Evolutionary conservation across 768 basidiomycete genomes (phyloP).

Genomic region (Kwoniella dendrophila): DNA sequence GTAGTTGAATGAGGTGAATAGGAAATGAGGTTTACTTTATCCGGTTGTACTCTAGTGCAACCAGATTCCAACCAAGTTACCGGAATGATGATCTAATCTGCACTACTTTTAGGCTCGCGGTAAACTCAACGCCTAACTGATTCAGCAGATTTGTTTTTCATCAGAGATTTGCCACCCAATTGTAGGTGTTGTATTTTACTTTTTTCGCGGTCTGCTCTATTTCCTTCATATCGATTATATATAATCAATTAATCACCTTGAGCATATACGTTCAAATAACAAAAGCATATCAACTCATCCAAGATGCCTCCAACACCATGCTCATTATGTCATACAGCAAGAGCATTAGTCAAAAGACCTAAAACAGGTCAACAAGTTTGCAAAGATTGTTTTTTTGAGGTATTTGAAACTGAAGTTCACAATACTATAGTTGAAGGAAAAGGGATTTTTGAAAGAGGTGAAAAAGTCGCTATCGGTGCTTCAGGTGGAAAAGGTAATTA

Average conservation of each 20-base stretch:
- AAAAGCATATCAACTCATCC: too few species aligned
- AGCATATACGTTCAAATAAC: neutral
- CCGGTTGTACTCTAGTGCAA: too few species aligned
- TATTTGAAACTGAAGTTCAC: slow-evolving; percentile 98
- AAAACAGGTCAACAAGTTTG: slow-evolving; percentile 98
- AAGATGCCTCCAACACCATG: slow-evolving; percentile 80
- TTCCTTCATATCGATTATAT: too few species aligned
- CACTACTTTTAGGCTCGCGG: too few species aligned
- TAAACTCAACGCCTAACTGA: neutral
- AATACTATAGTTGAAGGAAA: slow-evolving; percentile 81
- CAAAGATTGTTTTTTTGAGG: slow-evolving; percentile 82
- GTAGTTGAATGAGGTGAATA: too few species aligned
- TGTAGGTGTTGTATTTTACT: neutral
- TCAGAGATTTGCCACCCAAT: slow-evolving; percentile 11
- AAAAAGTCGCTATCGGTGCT: slow-evolving; percentile 94
- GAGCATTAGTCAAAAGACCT: slow-evolving; percentile 87
- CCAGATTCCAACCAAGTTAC: too few species aligned
- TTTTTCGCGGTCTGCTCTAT: too few species aligned
- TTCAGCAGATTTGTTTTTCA: neutral
- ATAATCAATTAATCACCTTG: neutral
- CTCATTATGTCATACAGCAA: slow-evolving; percentile 70
- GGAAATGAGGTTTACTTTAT: too few species aligned
- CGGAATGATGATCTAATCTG: too few species aligned
- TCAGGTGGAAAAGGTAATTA: slow-evolving; percentile 91
- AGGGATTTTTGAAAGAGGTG: slow-evolving; percentile 79